Evolutionary conservation across 2,329 filamentous ascomycete genomes (phyloP).

Genomic region (Alternaria sp.): DNA sequence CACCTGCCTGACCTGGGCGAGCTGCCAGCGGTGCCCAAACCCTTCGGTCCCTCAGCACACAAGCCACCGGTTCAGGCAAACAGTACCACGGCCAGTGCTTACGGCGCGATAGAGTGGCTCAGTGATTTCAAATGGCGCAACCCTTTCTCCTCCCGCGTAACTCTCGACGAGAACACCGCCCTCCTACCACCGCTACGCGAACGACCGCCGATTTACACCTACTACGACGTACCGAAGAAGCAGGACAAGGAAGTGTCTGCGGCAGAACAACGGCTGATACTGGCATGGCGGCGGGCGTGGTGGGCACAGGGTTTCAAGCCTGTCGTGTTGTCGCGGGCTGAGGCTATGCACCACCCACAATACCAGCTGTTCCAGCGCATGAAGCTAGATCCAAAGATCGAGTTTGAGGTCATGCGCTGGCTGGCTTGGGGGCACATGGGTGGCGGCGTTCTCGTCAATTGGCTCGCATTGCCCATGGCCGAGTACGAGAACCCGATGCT

Average conservation of each 20-base stretch:
- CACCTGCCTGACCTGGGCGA: constrained; percentile 37
- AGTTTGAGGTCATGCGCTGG: constrained; percentile 78
- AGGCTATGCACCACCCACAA: constrained; percentile 82
- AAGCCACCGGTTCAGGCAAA: constrained; percentile 77
- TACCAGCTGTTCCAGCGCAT: constrained; percentile 71
- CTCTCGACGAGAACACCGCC: constrained; percentile 80
- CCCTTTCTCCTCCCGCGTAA: constrained; percentile 82
- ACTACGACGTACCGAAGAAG: constrained; percentile 74
- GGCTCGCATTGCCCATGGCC: constrained; percentile 85
- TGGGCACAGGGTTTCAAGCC: constrained; percentile 93
- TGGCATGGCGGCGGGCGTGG: constrained; percentile 92
- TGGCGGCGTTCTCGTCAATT: constrained; percentile 78
- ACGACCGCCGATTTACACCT: constrained; percentile 84
- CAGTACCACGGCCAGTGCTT: constrained; percentile 64
- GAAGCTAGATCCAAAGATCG: constrained; percentile 41
- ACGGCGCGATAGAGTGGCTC: constrained; percentile 81
- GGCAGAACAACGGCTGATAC: constrained; percentile 77
- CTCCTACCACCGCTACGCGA: constrained; percentile 77
- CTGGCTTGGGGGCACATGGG: constrained; percentile 93
- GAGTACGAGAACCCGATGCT: constrained; percentile 74
- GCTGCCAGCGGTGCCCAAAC: constrained; percentile 58
- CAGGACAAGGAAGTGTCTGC: constrained; percentile 69
- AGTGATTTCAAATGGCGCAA: constrained; percentile 89
- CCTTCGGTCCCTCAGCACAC: constrained; percentile 73
- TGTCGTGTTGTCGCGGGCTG: constrained; percentile 76